Base-by-base conservation (phyloP, 192 early-diverging fungal genomes). In the Podila minutissima region DNA sequence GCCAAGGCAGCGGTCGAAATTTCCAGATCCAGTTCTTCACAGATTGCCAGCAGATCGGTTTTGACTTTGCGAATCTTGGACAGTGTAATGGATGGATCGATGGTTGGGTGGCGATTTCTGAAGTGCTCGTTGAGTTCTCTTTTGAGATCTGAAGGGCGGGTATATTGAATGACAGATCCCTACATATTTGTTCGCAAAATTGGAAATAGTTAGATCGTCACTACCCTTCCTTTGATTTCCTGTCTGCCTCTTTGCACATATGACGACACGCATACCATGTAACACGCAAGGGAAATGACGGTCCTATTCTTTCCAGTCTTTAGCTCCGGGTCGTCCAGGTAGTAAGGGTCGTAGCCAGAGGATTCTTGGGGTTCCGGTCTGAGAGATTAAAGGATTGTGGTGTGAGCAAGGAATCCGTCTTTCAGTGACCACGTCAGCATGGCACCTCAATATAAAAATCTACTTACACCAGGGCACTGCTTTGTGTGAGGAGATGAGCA, bases 51-150 rank as follows among this genome's bases (percentile, higher is more conserved):
- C 70, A 99, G 78, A 49, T 90, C 85, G 3, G 83, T 72, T 69
- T 97, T 97, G 28, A 97, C 79, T 19, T 87, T 90, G 5, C 97
- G 88, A 38, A 99, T 97, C 76, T 98, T 94, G 58, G 91, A 94
- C 41, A 98, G 83, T 0, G 96, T 98, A 51, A 98, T 87, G 8
- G 90, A 86, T 20, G 88, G 85, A 38, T 96, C 92, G 48, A 98
- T 89, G 20, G 92, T 89, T 5, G 94, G 94, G 69, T 98, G 97
- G 10, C 86, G 86, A 38, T 91, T 87, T 22, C 93, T 88, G 65
- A 96, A 96, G 59, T 92, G 91, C 69, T 94, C 96, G 69, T 97
- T 95, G 19, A 96, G 82, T 83, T 99, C 97, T 59, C 92, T 88
- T 41, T 94, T 96, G 63, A 95, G 85, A 59, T 99, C 96, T 15